A percentile compares a stretch with the other conserved stretches of the same genome.
phyloP scores from a whole-genome alignment of 306 rosid species.

The Oemleria cerasiformis region DNA sequence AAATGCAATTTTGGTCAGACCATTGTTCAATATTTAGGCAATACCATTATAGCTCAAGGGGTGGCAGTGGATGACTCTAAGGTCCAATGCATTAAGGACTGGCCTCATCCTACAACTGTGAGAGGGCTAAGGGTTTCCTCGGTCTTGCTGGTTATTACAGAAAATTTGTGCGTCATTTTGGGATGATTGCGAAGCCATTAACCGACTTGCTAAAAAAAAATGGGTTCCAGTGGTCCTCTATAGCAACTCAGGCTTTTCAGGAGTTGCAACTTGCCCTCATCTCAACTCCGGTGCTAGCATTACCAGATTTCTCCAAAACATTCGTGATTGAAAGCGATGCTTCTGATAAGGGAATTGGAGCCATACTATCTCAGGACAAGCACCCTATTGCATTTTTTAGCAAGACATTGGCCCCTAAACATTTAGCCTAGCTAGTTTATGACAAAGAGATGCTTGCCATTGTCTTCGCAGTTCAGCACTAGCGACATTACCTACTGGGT shows the following conservation, averaged over 20 bases:
- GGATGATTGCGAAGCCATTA: background rate
- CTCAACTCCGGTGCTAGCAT: background rate
- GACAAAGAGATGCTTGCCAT: background rate
- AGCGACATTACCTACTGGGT: no score
- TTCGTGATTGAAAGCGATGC: accelerated
- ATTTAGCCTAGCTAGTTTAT: background rate
- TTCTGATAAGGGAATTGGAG: background rate
- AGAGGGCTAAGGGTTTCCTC: no score
- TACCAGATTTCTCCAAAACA: accelerated
- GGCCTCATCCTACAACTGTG: no score
- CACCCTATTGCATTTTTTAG: background rate
- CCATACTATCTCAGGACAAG: background rate
- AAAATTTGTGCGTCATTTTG: background rate
- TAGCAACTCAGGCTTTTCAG: background rate
- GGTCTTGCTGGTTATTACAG: background rate
- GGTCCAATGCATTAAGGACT: no score
- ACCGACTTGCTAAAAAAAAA: background rate
- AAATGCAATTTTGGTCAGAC: no score
- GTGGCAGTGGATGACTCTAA: no score
- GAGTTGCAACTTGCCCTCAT: background rate
- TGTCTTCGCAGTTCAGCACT: no score
- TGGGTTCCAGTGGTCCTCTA: background rate
- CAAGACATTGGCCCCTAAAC: background rate
- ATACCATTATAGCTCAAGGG: no score
- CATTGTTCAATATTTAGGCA: no score